phyloP scores from a whole-genome alignment of 805 yeast species.

The Isabelozyma rhagii region DNA sequence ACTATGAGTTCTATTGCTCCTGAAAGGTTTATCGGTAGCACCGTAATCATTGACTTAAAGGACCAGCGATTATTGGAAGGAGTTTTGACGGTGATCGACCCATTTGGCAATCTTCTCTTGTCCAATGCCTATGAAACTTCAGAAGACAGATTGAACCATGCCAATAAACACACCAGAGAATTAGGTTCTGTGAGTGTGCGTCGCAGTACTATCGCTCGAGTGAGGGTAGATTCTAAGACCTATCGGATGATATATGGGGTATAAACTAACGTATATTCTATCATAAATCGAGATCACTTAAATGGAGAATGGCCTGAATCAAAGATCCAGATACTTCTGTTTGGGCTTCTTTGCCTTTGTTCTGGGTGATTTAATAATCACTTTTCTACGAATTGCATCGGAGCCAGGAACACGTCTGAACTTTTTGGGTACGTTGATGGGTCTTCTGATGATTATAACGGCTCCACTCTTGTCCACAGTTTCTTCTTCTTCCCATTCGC shows the following conservation, averaged over 20 bases:
- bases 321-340: neutral
- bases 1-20: constrained; percentile 8
- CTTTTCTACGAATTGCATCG: constrained; percentile 6
- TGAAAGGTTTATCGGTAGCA: constrained; percentile 28
- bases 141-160: constrained; percentile 18
- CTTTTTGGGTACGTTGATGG: constrained; percentile 13
- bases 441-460: constrained; percentile 14
- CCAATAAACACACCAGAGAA: constrained; percentile 29
- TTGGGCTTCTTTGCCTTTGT: neutral
- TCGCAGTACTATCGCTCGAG: constrained; percentile 28
- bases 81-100: constrained; percentile 37
- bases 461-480: constrained; percentile 14
- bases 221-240: constrained; percentile 19
- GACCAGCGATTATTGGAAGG: constrained; percentile 37
- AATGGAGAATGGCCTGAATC: too few relatives aligned
- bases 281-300: too few relatives aligned
- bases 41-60: constrained; percentile 20
- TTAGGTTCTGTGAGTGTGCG: constrained; percentile 58
- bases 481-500: constrained; percentile 21
- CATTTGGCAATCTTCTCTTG: constrained; percentile 39
- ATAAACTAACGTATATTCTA: neutral
- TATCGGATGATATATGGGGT: constrained; percentile 6
- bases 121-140: constrained; percentile 34
- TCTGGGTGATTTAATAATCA: constrained; percentile 9
- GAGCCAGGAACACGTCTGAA: constrained; percentile 6